Evolutionary conservation across 169 alveolate species (phyloP).

Genomic region (Cryptosporidium tyzzeri): DNA sequence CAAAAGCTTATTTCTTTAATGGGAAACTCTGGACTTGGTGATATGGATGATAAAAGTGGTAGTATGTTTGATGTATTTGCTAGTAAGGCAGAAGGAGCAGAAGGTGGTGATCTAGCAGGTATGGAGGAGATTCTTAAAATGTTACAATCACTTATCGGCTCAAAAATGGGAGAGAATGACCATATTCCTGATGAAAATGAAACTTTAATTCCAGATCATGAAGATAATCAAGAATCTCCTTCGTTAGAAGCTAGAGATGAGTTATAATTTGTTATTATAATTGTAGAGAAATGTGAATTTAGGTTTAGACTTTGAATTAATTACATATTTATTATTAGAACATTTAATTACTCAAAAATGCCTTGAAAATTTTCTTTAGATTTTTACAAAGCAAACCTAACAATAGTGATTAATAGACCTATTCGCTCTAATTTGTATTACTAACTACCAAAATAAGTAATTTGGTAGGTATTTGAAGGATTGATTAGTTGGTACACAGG

Average conservation of each 20-base stretch:
- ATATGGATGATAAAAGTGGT: slow-evolving; percentile 35
- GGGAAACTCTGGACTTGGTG: slow-evolving; percentile 54
- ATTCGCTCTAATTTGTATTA: not conserved
- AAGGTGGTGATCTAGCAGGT: slow-evolving; percentile 54
- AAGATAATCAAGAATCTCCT: slow-evolving; percentile 8
- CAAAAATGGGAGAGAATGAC: not conserved
- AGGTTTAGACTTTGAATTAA: not conserved
- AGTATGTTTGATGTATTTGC: slow-evolving; percentile 69
- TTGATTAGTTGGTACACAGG: not conserved
- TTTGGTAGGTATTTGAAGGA: not conserved
- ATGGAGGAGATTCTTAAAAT: slow-evolving; percentile 63
- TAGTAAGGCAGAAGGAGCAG: slow-evolving; percentile 45
- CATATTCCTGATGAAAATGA: not conserved
- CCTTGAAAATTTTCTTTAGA: not conserved
- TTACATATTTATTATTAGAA: not conserved
- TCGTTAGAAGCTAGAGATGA: slow-evolving; percentile 21
- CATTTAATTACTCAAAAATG: not conserved
- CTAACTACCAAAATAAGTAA: not conserved
- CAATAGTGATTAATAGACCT: not conserved
- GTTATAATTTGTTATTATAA: not conserved
- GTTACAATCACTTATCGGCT: slow-evolving; percentile 57
- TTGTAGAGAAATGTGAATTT: not conserved
- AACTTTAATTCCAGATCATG: not conserved
- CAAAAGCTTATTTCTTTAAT: slow-evolving; percentile 49
- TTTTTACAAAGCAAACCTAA: too few species aligned